phyloP scores from a whole-genome alignment of 208 protist genomes.

The Leishmania tropica region DNA sequence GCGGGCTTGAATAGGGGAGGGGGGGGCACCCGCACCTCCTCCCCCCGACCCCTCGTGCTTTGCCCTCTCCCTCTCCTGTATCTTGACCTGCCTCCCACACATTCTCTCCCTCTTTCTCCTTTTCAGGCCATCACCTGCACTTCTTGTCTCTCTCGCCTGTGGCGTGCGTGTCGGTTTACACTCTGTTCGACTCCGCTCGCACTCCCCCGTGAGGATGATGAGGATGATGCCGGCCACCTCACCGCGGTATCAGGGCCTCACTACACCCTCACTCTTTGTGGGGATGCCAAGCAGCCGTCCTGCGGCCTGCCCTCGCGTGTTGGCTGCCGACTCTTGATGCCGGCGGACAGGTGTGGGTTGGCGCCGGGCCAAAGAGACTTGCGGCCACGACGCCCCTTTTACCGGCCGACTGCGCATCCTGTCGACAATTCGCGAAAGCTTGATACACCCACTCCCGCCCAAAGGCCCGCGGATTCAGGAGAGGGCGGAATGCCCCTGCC shows the following conservation, averaged over 20 bases:
- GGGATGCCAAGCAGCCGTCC: neutral
- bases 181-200: no score
- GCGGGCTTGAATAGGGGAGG: neutral
- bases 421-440: no score
- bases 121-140: neutral
- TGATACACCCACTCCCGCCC: no score
- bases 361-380: neutral
- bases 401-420: neutral
- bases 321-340: neutral
- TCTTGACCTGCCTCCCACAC: neutral
- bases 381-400: neutral
- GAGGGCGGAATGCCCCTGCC: no score
- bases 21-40: neutral
- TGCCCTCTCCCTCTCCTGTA: neutral
- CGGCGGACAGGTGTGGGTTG: neutral
- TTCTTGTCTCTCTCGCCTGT: neutral
- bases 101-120: neutral
- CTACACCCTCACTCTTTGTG: neutral
- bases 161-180: neutral
- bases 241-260: neutral
- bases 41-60: neutral
- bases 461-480: no score
- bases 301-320: neutral
- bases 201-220: no score
- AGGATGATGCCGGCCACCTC: neutral